Percentiles rank a stretch among this genome's conserved stretches.
phyloP scores from a whole-genome alignment of 495 filamentous ascomycete species.

The Articulospora tetracladia region DNA sequence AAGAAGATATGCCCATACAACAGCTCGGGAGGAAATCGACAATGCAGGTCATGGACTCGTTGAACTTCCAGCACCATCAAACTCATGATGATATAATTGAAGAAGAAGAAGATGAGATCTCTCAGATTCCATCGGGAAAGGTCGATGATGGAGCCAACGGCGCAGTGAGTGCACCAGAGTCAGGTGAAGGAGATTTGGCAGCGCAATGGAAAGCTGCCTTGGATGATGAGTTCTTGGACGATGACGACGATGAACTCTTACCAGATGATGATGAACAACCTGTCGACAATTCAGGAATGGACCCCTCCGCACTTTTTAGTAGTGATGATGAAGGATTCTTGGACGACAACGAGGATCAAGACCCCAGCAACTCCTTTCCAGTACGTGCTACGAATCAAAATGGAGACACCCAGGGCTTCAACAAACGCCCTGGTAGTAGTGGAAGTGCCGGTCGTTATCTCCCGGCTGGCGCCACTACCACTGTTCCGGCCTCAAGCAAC shows the following conservation, averaged over 20 bases:
- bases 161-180: slow-evolving; percentile 22
- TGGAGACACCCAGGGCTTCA: slow-evolving; percentile 29
- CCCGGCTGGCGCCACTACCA: slow-evolving; percentile 13
- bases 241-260: slow-evolving; percentile 43
- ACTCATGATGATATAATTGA: slow-evolving; percentile 8
- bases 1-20: slow-evolving; percentile 17
- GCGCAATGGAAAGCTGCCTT: slow-evolving; percentile 83
- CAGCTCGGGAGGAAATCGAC: slow-evolving; percentile 56
- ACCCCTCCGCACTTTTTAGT: slow-evolving; percentile 29
- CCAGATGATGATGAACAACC: slow-evolving; percentile 61
- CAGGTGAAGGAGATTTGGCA: slow-evolving; percentile 59
- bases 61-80: slow-evolving; percentile 16
- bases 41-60: slow-evolving; percentile 46
- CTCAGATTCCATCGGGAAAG: slow-evolving; percentile 30
- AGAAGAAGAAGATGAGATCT: slow-evolving; percentile 32
- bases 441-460: slow-evolving; percentile 19
- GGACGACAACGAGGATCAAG: slow-evolving; percentile 50
- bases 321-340: slow-evolving; percentile 75
- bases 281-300: slow-evolving; percentile 38
- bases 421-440: slow-evolving; percentile 17
- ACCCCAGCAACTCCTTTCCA: background rate
- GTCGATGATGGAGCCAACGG: slow-evolving; percentile 26
- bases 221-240: slow-evolving; percentile 72
- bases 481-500: slow-evolving; percentile 4
- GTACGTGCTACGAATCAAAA: slow-evolving; percentile 14